Evolutionary conservation across 1,139 yeast genomes (phyloP), one percentile per base, ranked within the genome.

Genomic region (Sugiyamaella japonica): DNA sequence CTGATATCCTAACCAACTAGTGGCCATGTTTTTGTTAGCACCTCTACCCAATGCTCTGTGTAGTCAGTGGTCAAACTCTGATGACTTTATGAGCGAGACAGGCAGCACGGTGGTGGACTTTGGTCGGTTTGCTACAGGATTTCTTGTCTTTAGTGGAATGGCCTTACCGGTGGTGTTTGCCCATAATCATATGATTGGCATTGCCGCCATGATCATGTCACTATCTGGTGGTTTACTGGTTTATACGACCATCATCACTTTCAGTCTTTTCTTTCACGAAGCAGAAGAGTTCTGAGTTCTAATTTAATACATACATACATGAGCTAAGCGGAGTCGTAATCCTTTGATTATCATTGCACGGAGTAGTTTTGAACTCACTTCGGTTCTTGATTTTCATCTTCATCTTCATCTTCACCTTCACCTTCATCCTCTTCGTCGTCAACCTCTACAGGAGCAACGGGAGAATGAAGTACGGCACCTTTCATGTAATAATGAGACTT

Each of bases 401-500:
- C 63, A n/a, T 62, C 66, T 8, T 63, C 65, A 8, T 60, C 67
- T 12, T 61, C 67, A 9, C 31, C 31, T 9, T 28, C 31, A n/a
- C 36, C 46, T 13, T 36, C 48, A 34, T 51, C 63, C 10, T 62
- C 66, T 7, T 63, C 65, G 10, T 60, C 67, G 12, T 61, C 67
- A 10, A 60, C 69, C 16, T 66, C 72, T 7, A 61, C 66, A n/a
- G 61, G 63, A 8, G 60, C 62, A 3, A 61, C 62, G 7, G 63
- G 63, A 48, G 59, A 52, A 45, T 62, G 60, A 15, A 70, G 60
- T 9, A 66, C 67, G 20, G 80, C 82, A 48, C 78, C 93, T 66
- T 84, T 86, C 75, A 85, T 72, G 63, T 84, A 87, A 68, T 89
- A 89, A 69, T 89, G 96, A 52, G 80, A 74, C 66, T 86, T 87